Percentiles rank a stretch among this genome's conserved stretches.
phyloP scores from a whole-genome alignment of 306 rosid species.

The Acmispon strigosus region DNA sequence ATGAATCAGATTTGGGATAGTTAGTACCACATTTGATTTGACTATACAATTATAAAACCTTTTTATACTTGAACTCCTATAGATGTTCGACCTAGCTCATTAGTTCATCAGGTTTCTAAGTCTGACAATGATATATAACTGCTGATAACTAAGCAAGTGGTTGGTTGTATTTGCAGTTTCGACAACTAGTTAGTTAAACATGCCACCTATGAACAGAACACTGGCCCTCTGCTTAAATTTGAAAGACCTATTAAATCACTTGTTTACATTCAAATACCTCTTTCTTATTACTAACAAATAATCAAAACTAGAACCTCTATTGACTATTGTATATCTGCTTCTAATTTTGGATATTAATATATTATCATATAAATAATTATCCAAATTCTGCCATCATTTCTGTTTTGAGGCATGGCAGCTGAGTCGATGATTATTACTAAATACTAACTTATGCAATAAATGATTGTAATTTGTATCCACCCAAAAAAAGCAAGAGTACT shows the following conservation, averaged over 20 bases:
- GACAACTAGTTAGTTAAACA: background rate
- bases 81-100: background rate
- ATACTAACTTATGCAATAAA: background rate
- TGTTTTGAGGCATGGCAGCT: background rate
- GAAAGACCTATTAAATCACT: background rate
- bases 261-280: background rate
- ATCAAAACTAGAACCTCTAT: background rate
- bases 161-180: background rate
- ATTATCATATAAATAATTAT: background rate
- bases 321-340: background rate
- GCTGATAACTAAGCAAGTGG: conserved; percentile 1
- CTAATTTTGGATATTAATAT: background rate
- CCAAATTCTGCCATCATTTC: background rate
- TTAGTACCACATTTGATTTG: background rate
- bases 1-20: background rate
- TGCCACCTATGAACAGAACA: background rate
- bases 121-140: background rate
- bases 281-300: background rate
- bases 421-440: background rate
- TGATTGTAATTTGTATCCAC: background rate
- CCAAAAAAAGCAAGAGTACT: background rate
- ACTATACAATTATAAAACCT: background rate
- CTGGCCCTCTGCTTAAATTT: conserved; percentile 1
- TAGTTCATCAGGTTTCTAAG: too few relatives aligned
- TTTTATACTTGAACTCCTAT: background rate